Percentiles rank a stretch among this genome's conserved stretches.
phyloP scores from a whole-genome alignment of 495 filamentous ascomycete genomes.

The Tuber magnatum region DNA sequence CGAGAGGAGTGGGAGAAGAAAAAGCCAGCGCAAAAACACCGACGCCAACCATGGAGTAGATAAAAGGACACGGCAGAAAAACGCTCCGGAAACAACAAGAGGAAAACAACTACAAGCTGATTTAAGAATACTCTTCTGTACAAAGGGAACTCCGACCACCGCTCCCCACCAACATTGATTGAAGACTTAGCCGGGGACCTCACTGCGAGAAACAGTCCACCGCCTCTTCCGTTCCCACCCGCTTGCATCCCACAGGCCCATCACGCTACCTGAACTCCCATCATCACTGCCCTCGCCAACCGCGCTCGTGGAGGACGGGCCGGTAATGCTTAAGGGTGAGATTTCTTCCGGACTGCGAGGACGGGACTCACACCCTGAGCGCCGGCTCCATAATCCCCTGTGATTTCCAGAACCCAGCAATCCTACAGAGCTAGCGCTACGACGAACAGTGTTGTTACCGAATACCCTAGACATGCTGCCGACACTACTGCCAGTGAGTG shows the following conservation, averaged over 20 bases:
- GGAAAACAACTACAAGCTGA: background rate
- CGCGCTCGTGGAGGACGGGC: slow-evolving; percentile 26
- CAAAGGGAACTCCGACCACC: background rate
- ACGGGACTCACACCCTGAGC: slow-evolving; percentile 15
- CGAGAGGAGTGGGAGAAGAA: background rate
- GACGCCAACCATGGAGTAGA: slow-evolving; percentile 13
- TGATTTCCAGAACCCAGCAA: slow-evolving; percentile 12
- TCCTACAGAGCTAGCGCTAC: slow-evolving; percentile 22
- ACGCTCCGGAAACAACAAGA: background rate
- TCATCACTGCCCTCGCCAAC: slow-evolving; percentile 25
- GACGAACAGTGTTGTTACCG: slow-evolving; percentile 12
- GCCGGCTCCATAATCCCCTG: slow-evolving; percentile 26
- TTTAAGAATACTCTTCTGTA: slow-evolving; percentile 12
- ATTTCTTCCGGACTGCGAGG: slow-evolving; percentile 18
- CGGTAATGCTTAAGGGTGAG: slow-evolving; percentile 7
- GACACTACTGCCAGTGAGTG: slow-evolving; percentile 18
- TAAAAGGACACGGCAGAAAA: background rate
- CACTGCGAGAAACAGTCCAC: slow-evolving; percentile 33
- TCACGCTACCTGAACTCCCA: slow-evolving; percentile 16
- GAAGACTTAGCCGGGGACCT: slow-evolving; percentile 17
- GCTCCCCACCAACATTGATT: background rate
- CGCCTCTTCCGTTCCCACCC: slow-evolving; percentile 35
- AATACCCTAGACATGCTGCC: slow-evolving; percentile 16
- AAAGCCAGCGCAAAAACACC: slow-evolving; percentile 1
- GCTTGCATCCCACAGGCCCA: slow-evolving; percentile 20